Percentiles rank a stretch among this genome's conserved stretches.
phyloP scores from a whole-genome alignment of 164 flowering plant species.

The Taxillus chinensis region DNA sequence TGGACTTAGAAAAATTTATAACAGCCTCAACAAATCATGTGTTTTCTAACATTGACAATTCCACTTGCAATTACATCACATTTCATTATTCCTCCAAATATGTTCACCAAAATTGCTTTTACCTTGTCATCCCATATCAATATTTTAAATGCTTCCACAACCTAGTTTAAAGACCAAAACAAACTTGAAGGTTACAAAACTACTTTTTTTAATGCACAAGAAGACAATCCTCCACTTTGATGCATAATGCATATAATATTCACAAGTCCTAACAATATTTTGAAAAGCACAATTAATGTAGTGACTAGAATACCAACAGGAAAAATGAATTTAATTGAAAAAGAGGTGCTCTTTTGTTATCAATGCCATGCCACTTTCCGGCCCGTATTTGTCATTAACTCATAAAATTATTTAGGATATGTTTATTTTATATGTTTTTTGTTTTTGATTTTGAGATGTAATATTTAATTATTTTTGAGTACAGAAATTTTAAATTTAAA shows the following conservation, averaged over 20 bases:
- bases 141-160: conserved; percentile 95
- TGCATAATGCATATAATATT: background rate
- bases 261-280: background rate
- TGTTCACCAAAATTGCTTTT: conserved; percentile 94
- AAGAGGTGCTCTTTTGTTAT: background rate
- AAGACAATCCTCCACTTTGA: background rate
- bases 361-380: no score
- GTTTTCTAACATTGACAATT: conserved; percentile 96
- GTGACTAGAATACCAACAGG: background rate
- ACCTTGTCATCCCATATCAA: conserved; percentile 95
- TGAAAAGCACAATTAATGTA: background rate
- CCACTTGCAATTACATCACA: conserved; percentile 98
- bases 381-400: no score
- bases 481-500: no score
- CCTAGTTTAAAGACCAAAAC: conserved; percentile 29
- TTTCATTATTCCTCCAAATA: conserved; percentile 98
- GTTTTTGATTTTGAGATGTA: no score
- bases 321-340: background rate
- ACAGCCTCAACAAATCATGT: no score
- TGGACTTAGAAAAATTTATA: no score
- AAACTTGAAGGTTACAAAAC: background rate
- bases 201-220: background rate
- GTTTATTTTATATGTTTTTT: no score
- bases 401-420: no score
- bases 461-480: no score